A percentile compares a stretch with the other conserved stretches of the same genome.
Conservation (phyloP, 163 green algal genomes). For the Coccomyxa subellipsoidea region DNA sequence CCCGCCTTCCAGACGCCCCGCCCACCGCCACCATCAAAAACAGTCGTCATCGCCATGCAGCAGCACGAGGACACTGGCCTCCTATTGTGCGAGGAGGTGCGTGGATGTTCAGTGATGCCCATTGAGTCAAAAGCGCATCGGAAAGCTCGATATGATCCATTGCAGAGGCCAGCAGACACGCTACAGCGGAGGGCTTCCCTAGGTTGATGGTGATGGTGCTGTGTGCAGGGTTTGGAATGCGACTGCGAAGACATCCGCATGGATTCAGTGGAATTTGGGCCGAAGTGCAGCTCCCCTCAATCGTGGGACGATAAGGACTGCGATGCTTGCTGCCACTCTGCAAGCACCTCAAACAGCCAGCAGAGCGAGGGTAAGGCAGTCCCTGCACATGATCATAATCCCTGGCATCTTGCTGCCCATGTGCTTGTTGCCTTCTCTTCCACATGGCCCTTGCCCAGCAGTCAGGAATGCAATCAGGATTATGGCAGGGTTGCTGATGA, state of each 20-base stretch:
- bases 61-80: neutral
- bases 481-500: neutral
- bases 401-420: too few relatives aligned
- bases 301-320: neutral
- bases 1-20: too few relatives aligned
- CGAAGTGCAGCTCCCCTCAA: neutral
- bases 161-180: too few relatives aligned
- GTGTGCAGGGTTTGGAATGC: neutral
- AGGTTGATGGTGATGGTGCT: neutral
- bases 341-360: constrained; percentile 3
- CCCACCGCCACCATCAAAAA: too few relatives aligned
- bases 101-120: neutral
- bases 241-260: neutral
- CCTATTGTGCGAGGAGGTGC: constrained; percentile 1
- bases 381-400: neutral
- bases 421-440: too few relatives aligned
- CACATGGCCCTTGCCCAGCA: too few relatives aligned
- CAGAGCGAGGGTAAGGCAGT: neutral
- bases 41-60: too few relatives aligned
- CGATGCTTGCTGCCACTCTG: neutral
- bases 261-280: neutral
- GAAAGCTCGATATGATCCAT: too few relatives aligned
- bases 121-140: too few relatives aligned
- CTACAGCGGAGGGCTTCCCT: too few relatives aligned
- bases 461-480: too few relatives aligned